Evolutionary conservation across 2,329 filamentous ascomycete species (phyloP), one percentile per base, ranked within the genome.

Genomic region (Botrytis byssoidea): DNA sequence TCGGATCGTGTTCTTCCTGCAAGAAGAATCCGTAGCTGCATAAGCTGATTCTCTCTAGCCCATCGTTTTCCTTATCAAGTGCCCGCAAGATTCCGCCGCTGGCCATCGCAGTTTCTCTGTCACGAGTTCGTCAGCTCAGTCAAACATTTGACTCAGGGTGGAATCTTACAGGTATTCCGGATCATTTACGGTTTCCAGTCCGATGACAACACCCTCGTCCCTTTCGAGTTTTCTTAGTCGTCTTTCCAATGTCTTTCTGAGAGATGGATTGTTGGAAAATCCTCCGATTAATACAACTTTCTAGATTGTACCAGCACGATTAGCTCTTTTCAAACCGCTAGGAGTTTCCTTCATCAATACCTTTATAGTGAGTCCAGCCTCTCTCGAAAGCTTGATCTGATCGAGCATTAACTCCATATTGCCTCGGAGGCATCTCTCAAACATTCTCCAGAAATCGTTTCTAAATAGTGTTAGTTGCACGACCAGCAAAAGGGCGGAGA

Each of bases 51-150:
- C 70, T 65, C 7, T 65, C 48, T 12, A 67, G 48, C 44, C 32
- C 70, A 10, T 66, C 61, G 8, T 66, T n/a, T 25, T 70, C 57
- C 25, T 66, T 51, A 20, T 57, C 44, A 3, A 67, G 55, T 25
- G 35, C 70, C 35, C 61, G 60, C 12, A 72, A 37, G 44, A 59
- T 44, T 29, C 46, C 61, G 25, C 32, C 61, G 57, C 48, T 63
- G 8, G 70, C 70, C 61, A 72, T 72, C 18, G 70, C 70, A n/a
- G 46, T 57, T 72, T 57, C 61, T 51, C 70, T 72, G 10, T 35
- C 25, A n/a, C 9, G 2, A 16, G 25, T 10, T n/a, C 22, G 20
- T 72, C n/a, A 72, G 61, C 46, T 32, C 29, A 67, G 4, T 44
- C n/a, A 20, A 32, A 48, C 25, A n/a, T 29, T 8, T 22, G 51